phyloP scores from a whole-genome alignment of 1,284 basidiomycete genomes.

The Moniliophthora roreri region DNA sequence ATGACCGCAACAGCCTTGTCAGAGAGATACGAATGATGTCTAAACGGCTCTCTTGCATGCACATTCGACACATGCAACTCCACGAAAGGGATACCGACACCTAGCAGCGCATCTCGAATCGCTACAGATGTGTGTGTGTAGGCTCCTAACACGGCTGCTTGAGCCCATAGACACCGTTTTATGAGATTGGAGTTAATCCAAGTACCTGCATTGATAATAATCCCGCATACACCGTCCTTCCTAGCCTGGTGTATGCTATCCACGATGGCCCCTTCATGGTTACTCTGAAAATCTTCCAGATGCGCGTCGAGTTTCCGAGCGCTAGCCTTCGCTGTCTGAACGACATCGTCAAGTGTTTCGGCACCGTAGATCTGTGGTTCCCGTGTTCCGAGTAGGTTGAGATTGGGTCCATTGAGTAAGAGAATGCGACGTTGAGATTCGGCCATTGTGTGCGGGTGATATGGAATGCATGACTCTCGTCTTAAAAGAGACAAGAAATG shows the following conservation, averaged over 20 bases:
- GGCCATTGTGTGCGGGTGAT: too few species aligned
- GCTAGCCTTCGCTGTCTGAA: conserved; percentile 11
- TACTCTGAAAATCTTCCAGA: conserved; percentile 21
- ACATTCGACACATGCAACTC: conserved; percentile 23
- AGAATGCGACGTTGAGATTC: conserved; percentile 15
- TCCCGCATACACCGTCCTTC: conserved; percentile 18
- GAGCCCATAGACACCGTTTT: neutral
- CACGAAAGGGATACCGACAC: conserved; percentile 21
- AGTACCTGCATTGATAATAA: conserved; percentile 22
- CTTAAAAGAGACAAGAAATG: too few species aligned
- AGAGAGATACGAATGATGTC: conserved; percentile 23
- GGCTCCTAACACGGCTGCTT: conserved; percentile 19
- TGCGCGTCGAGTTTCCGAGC: conserved; percentile 15
- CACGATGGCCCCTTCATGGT: conserved; percentile 23
- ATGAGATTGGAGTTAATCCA: neutral
- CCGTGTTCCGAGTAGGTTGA: conserved; percentile 23
- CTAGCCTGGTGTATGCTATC: conserved; percentile 22
- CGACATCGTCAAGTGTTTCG: conserved; percentile 18
- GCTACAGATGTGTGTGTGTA: conserved; percentile 23
- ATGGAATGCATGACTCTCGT: too few species aligned
- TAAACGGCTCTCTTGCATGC: conserved; percentile 19
- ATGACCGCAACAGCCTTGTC: conserved; percentile 22
- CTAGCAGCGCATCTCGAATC: conserved; percentile 21
- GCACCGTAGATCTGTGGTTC: conserved; percentile 22
- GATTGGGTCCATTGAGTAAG: conserved; percentile 23